Conservation (phyloP, 192 early-diverging fungal species). For the Coemansia sp. region DNA sequence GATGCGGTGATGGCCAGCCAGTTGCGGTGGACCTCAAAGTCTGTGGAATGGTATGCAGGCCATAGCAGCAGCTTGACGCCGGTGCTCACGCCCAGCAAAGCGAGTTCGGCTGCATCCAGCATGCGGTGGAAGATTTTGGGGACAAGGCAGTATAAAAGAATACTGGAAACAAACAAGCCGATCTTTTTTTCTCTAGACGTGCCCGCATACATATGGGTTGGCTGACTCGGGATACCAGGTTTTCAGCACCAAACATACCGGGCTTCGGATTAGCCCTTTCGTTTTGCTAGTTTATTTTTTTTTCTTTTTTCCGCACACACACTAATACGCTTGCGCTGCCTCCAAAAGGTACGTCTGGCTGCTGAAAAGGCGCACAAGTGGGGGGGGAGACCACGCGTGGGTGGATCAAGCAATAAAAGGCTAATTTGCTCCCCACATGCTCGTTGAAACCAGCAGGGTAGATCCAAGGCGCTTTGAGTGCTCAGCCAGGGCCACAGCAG, state of each 20-base stretch:
- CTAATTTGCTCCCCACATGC: too few species aligned
- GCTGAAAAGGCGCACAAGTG: too few species aligned
- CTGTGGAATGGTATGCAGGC: constrained; percentile 85
- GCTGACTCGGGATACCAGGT: background rate
- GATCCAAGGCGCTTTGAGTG: too few species aligned
- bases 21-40: constrained; percentile 99
- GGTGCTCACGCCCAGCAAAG: constrained; percentile 31
- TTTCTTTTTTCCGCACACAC: too few species aligned
- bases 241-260: background rate
- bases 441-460: too few species aligned
- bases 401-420: too few species aligned
- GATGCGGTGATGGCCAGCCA: constrained; percentile 92
- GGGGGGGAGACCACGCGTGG: too few species aligned
- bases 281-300: too few species aligned
- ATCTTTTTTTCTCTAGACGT: background rate
- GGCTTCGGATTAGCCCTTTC: too few species aligned
- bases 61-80: constrained; percentile 65
- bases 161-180: background rate
- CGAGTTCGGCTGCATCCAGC: constrained; percentile 20
- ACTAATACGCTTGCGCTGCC: too few species aligned
- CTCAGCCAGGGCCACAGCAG: too few species aligned
- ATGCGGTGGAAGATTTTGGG: constrained; percentile 8
- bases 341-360: too few species aligned
- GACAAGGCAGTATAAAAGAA: background rate
- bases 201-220: background rate